phyloP scores from a whole-genome alignment of 257 asterid species.

The Mentha longifolia region DNA sequence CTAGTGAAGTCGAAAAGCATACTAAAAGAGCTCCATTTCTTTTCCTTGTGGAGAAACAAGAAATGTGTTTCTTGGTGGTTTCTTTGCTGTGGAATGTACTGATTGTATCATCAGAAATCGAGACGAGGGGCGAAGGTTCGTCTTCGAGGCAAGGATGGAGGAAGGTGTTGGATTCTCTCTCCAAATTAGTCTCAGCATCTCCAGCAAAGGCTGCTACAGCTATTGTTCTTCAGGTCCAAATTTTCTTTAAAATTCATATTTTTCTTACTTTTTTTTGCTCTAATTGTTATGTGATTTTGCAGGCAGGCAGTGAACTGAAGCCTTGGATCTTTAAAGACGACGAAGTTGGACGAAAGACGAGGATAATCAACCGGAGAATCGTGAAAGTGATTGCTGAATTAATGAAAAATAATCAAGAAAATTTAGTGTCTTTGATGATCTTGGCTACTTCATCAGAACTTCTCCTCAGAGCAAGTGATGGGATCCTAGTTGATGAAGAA shows the following conservation, averaged over 20 bases:
- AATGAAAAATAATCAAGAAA: conserved; percentile 67
- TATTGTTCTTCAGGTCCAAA: conserved; percentile 80
- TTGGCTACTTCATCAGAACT: conserved; percentile 79
- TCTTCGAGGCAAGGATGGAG: conserved; percentile 97
- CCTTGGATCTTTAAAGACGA: conserved; percentile 85
- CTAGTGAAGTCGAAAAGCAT: conserved; percentile 36
- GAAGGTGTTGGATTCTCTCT: conserved; percentile 92
- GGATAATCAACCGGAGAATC: conserved; percentile 78
- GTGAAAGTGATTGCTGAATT: conserved; percentile 80
- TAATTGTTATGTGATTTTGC: conserved; percentile 26
- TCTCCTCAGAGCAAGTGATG: conserved; percentile 87
- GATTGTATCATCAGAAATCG: conserved; percentile 81
- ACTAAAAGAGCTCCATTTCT: conserved; percentile 56
- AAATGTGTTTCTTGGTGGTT: conserved; percentile 85
- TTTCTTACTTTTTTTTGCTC: not conserved
- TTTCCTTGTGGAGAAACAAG: conserved; percentile 72
- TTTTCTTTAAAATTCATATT: no score
- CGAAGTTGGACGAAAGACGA: conserved; percentile 70
- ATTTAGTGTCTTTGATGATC: conserved; percentile 70
- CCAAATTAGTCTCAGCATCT: conserved; percentile 77
- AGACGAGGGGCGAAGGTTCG: conserved; percentile 76
- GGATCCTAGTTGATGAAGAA: conserved; percentile 90
- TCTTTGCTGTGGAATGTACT: conserved; percentile 84
- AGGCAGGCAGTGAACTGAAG: conserved; percentile 84
- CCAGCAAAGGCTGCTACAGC: conserved; percentile 92